These are phyloP conservation scores for Leishmania lainsoni DNA, from an alignment of 208 protist genomes.

Conservation along the genomic window DNA sequence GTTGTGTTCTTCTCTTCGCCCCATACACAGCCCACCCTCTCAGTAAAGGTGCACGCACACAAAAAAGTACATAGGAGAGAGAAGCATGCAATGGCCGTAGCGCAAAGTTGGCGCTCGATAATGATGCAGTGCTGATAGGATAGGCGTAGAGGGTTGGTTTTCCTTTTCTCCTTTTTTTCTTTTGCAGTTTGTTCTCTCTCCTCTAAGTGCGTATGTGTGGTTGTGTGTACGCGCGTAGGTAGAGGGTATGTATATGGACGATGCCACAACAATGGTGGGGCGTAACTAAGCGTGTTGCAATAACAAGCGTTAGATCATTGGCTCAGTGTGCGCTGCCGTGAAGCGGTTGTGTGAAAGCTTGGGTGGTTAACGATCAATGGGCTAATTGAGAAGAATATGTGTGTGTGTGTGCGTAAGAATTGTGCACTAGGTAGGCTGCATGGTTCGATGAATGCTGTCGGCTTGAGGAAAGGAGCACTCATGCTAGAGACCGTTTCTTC, in stretches of 20 bases:
- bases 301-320: not conserved
- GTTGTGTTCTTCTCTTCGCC: not conserved
- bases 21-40: not conserved
- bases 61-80: not conserved
- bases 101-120: not conserved
- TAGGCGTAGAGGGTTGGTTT: not conserved
- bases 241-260: not conserved
- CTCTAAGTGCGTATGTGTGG: not conserved
- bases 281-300: not conserved
- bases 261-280: not conserved
- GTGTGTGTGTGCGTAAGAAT: not conserved
- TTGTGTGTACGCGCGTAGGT: not conserved
- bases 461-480: not conserved
- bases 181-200: slow-evolving; percentile 10
- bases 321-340: not conserved
- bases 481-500: not conserved
- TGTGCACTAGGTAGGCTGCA: not conserved
- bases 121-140: not conserved
- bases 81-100: not conserved
- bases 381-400: not conserved
- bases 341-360: not conserved
- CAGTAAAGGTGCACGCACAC: not conserved
- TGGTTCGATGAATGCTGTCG: not conserved
- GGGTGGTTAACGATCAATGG: not conserved
- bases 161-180: slow-evolving; percentile 11